Conservation (phyloP, 106 monocot species). For the Dioscorea zingiberensis region DNA sequence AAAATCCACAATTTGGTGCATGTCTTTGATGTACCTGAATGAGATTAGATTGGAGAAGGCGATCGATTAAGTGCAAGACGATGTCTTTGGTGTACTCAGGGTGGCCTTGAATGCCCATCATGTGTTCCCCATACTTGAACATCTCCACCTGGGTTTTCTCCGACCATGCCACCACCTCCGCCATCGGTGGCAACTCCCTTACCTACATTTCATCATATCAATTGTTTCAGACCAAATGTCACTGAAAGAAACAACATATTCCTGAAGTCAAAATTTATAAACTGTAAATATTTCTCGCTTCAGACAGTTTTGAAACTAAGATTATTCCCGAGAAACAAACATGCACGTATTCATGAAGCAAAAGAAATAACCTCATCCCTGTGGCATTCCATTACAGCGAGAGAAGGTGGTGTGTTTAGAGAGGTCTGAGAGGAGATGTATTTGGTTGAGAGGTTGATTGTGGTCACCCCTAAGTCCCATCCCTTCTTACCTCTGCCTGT, state of each 20-base stretch:
- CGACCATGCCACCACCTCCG: slow-evolving; percentile 51
- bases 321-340: too few relatives aligned
- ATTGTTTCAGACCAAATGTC: too few relatives aligned
- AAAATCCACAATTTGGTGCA: not conserved
- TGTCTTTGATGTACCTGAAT: slow-evolving; percentile 25
- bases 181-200: slow-evolving; percentile 46
- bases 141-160: slow-evolving; percentile 64
- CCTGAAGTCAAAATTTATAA: too few relatives aligned
- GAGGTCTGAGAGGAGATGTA: too few relatives aligned
- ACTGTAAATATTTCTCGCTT: too few relatives aligned
- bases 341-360: not conserved
- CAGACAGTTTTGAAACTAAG: too few relatives aligned
- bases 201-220: slow-evolving; percentile 23
- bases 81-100: slow-evolving; percentile 83
- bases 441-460: slow-evolving; percentile 42
- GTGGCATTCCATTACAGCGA: slow-evolving; percentile 68
- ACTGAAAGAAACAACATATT: too few relatives aligned
- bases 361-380: slow-evolving; percentile 51
- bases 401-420: too few relatives aligned
- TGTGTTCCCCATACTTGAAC: slow-evolving; percentile 48
- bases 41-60: slow-evolving; percentile 37
- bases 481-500: slow-evolving; percentile 54
- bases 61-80: slow-evolving; percentile 48
- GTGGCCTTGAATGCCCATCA: slow-evolving; percentile 88
- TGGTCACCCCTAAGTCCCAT: slow-evolving; percentile 79